Base-by-base conservation (phyloP, 768 basidiomycete species). In the Phlebiopsis gigantea region DNA sequence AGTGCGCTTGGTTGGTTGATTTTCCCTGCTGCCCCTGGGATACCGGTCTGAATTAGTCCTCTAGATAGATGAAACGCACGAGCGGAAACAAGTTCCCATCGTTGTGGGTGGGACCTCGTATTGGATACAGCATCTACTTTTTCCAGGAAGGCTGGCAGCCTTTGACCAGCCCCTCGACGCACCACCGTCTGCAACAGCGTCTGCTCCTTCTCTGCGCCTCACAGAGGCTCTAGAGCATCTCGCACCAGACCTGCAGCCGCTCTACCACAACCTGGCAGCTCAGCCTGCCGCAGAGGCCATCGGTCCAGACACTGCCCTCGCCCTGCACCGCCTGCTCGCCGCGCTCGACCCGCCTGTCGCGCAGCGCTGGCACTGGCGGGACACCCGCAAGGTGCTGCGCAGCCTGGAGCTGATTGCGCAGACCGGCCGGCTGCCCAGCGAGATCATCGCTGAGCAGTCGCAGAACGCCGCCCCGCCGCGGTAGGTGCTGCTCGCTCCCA, bases 21-120 rank as follows among this genome's bases (percentile, higher is more conserved):
- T 28, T 43, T 31, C 5, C 55, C 8, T 45, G 15, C 55, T 31
- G 34, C 43, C 19, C 34, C 43, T 21, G 29, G 31, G 45, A 10
- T 39, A 9, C 34, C 34, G 12, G 34, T 12, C 34, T 39, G 34
- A 39, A 2, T 3, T 39, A 12, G 34, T 39, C 34, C 21, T 55
- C 22, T 67, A 93, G 93, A 91, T 95, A 44, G 78, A 85, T 49
- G 84, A 89, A 55, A 85, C 88, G 8, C 83, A 92, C 63, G 60
- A 62, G 39, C 74, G 78, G 57, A 69, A 78, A 2, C 73, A 87
- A 57, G 69, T 98, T 5, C 96, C 97, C 0, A 90, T 99, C 55
- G 76, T 96, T 6, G 94, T 96, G 46, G 97, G 97, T 2, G 97
- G 97, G 5, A 98, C 97, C 1, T 84, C 92, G 3, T 99, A 99